Base-by-base conservation (phyloP, 2,329 filamentous ascomycete genomes). In the Tolypocladium pustulatum region DNA sequence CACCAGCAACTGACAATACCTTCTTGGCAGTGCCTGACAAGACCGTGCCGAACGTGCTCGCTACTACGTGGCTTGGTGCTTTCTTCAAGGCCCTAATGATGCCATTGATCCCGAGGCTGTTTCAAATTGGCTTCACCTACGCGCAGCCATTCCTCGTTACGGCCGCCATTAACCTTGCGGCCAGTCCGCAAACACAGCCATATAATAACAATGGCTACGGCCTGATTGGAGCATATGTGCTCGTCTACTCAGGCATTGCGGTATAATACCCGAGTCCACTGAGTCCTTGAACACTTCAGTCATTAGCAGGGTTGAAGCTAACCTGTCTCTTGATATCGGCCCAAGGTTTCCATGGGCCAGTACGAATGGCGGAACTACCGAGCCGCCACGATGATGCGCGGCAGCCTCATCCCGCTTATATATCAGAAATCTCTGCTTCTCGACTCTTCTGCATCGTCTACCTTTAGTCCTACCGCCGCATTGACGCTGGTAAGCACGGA, bases 401-500 rank as follows among this genome's bases (percentile, higher is more conserved):
- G 68, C 37, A 63, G 64, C 13, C 53, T 69, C 7, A 67, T 67
- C 22, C 58, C 61, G 1, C 54, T 69, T 12, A 59, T 70, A 37
- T 71, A 67, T 54, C 56, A 62, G 10, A 68, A 71, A 57, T 61
- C 65, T 1, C 37, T 66, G 22, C 22, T 58, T 61, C 9, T 64
- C 62, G 20, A 63, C 64, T 6, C 57, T 62, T 55, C 43, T n/a
- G 36, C 54, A 20, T 32, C 54, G 17, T 38, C 54, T 15, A 43
- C 25, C 2, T 43, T 65, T 27, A 63, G 60, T 49, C 56, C 62
- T 7, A 61, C 64, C 1, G 61, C 62, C 5, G 67, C 65, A 9
- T 57, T 70, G 58, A 68, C 66, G 1, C 52, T 71, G 51, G 61
- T 69, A 22, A 64, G 66, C 2, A 66, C 68, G 17, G 68, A 70